phyloP scores from a whole-genome alignment of 192 early-diverging fungal species.

The Chytriomyces confervae region DNA sequence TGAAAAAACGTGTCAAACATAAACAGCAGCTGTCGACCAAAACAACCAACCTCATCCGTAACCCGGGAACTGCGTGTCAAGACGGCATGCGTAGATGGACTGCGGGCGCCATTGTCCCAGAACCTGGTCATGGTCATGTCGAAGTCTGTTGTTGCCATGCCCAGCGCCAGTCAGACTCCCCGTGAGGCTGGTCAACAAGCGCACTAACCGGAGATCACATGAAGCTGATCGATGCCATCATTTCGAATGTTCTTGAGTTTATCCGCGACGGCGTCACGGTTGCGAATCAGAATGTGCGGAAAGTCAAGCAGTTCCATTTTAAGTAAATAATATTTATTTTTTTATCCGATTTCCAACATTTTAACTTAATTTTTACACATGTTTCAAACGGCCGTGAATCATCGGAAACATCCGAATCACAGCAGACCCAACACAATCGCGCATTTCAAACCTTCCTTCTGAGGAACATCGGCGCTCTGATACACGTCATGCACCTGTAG shows the following conservation, averaged over 20 bases:
- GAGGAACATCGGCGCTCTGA: too few species aligned
- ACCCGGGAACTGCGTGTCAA: slow-evolving; percentile 42
- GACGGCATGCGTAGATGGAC: slow-evolving; percentile 54
- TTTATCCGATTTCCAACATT: too few species aligned
- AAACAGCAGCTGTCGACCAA: not conserved
- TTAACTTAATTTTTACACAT: too few species aligned
- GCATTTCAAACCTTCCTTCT: too few species aligned
- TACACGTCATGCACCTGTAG: too few species aligned
- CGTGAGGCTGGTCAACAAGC: not conserved
- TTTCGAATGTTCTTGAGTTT: slow-evolving; percentile 59
- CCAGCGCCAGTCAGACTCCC: not conserved
- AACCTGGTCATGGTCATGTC: slow-evolving; percentile 76
- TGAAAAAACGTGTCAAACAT: not conserved
- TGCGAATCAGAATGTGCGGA: slow-evolving; percentile 34
- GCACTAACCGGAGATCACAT: slow-evolving; percentile 61
- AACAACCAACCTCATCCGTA: slow-evolving; percentile 44
- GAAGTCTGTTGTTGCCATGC: slow-evolving; percentile 56
- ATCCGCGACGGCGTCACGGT: slow-evolving; percentile 37
- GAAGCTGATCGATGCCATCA: slow-evolving; percentile 57
- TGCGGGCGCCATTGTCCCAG: slow-evolving; percentile 48
- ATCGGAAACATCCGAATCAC: too few species aligned
- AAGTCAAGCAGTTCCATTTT: not conserved
- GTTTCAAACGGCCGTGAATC: too few species aligned
- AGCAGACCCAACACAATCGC: too few species aligned
- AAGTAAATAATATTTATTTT: too few species aligned